phyloP scores from a whole-genome alignment of 2,329 filamentous ascomycete genomes.

The Epichloe gansuensis region DNA sequence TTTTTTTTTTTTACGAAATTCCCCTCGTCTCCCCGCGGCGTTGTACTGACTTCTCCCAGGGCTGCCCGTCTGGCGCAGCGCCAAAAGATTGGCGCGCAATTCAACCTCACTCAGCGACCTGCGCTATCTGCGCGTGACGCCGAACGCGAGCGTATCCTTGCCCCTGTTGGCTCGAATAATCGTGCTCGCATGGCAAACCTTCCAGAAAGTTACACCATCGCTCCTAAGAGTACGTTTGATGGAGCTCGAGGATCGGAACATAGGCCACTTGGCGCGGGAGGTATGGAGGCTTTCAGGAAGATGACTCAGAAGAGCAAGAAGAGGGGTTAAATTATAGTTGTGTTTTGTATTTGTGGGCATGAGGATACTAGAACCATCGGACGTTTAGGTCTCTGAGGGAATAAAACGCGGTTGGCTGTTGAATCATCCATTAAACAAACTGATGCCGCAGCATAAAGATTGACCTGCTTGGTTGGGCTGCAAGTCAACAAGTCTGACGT shows the following conservation, averaged over 20 bases:
- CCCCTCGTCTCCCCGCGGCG: no score
- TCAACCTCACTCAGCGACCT: slow-evolving; percentile 38
- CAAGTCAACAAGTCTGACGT: neutral
- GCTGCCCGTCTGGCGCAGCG: slow-evolving; percentile 41
- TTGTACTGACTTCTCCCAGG: slow-evolving; percentile 19
- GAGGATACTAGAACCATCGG: neutral
- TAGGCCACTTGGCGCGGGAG: slow-evolving; percentile 48
- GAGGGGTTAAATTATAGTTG: slow-evolving; percentile 12
- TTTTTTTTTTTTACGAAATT: neutral
- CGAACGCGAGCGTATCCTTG: slow-evolving; percentile 46
- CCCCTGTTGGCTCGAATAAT: slow-evolving; percentile 40
- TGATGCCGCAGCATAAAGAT: neutral
- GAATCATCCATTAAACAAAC: neutral
- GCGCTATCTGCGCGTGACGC: slow-evolving; percentile 30
- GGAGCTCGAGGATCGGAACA: slow-evolving; percentile 37
- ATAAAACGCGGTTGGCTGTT: neutral
- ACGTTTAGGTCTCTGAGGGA: neutral
- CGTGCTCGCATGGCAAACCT: slow-evolving; percentile 43
- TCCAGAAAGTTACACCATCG: slow-evolving; percentile 45
- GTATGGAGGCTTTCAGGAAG: slow-evolving; percentile 51
- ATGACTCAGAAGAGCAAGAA: slow-evolving; percentile 54
- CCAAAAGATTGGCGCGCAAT: slow-evolving; percentile 33
- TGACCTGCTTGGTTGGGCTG: no score
- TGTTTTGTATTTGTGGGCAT: neutral
- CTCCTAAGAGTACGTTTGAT: slow-evolving; percentile 49